phyloP scores from a whole-genome alignment of 1,139 yeast genomes.

The Scheffersomyces quercinus region DNA sequence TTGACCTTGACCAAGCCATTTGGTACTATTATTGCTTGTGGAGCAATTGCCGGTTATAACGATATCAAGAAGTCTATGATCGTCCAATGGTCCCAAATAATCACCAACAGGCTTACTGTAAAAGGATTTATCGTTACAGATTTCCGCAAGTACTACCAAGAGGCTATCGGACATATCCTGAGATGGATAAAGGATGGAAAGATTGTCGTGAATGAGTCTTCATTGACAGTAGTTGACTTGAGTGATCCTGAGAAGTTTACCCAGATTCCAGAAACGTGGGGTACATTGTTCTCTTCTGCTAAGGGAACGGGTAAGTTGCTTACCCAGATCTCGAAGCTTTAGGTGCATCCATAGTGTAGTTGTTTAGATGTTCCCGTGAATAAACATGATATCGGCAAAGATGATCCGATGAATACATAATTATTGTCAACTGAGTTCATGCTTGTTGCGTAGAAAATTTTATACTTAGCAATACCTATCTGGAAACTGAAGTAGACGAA shows the following conservation, averaged over 20 bases:
- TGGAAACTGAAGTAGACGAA: too few relatives aligned
- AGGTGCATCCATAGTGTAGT: neutral
- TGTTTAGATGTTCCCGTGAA: too few relatives aligned
- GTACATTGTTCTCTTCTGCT: conserved; percentile 33
- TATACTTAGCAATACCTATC: too few relatives aligned
- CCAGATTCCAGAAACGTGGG: conserved; percentile 47
- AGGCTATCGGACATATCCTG: conserved; percentile 14
- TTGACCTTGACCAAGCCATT: conserved; percentile 38
- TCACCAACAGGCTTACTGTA: conserved; percentile 22
- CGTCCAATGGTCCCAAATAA: conserved; percentile 23
- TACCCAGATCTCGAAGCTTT: conserved; percentile 13
- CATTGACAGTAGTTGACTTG: conserved; percentile 38
- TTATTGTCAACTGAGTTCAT: too few relatives aligned
- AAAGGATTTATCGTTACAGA: conserved; percentile 24
- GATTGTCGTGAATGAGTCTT: conserved; percentile 15
- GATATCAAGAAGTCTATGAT: neutral
- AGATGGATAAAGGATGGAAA: conserved; percentile 23
- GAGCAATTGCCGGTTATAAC: conserved; percentile 62
- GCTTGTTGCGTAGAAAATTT: too few relatives aligned
- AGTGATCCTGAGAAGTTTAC: conserved; percentile 29
- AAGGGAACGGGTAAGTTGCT: conserved; percentile 33
- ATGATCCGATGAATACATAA: too few relatives aligned
- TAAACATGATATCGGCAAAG: too few relatives aligned
- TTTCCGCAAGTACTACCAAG: conserved; percentile 10
- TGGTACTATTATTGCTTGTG: conserved; percentile 59